Evolutionary conservation across 129 eudicot genomes (phyloP).

Genomic region (Helianthus annuus): DNA sequence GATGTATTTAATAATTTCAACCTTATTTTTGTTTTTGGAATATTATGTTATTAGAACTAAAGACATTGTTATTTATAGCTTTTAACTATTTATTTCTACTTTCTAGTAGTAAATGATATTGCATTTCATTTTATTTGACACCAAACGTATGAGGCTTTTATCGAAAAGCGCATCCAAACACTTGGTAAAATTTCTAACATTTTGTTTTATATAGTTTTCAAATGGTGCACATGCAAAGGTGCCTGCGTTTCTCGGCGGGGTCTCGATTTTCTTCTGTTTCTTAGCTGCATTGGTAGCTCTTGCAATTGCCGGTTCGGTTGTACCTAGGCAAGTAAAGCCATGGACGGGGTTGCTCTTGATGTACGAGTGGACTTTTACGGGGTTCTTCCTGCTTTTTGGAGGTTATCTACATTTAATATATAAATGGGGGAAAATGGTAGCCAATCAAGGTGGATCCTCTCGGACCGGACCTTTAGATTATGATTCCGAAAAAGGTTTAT

Average conservation of each 20-base stretch:
- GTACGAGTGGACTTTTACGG: slow-evolving; percentile 92
- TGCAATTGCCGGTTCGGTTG: slow-evolving; percentile 60
- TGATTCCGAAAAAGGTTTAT: slow-evolving; percentile 83
- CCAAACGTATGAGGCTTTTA: not conserved
- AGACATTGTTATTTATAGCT: too few relatives aligned
- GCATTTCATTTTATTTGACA: too few relatives aligned
- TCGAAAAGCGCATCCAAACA: not conserved
- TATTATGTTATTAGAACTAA: too few relatives aligned
- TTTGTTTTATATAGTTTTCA: slow-evolving; percentile 40
- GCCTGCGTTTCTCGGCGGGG: slow-evolving; percentile 69
- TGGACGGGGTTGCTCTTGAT: slow-evolving; percentile 91
- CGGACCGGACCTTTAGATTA: slow-evolving; percentile 57
- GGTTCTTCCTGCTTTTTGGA: slow-evolving; percentile 74
- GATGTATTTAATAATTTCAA: too few relatives aligned
- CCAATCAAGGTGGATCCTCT: slow-evolving; percentile 55
- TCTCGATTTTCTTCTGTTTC: slow-evolving; percentile 68
- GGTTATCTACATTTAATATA: slow-evolving; percentile 63
- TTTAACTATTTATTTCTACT: too few relatives aligned
- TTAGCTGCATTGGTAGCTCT: slow-evolving; percentile 66
- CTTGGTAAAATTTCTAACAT: slow-evolving; percentile 7
- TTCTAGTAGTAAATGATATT: too few relatives aligned
- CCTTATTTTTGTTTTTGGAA: too few relatives aligned
- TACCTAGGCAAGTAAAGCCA: slow-evolving; percentile 89
- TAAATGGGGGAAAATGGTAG: slow-evolving; percentile 78
- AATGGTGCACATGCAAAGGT: slow-evolving; percentile 61